Percentiles rank a stretch among this genome's conserved stretches.
These are phyloP conservation scores for Candida schatavii DNA, from an alignment of 805 yeast species.

Conservation along the genomic window DNA sequence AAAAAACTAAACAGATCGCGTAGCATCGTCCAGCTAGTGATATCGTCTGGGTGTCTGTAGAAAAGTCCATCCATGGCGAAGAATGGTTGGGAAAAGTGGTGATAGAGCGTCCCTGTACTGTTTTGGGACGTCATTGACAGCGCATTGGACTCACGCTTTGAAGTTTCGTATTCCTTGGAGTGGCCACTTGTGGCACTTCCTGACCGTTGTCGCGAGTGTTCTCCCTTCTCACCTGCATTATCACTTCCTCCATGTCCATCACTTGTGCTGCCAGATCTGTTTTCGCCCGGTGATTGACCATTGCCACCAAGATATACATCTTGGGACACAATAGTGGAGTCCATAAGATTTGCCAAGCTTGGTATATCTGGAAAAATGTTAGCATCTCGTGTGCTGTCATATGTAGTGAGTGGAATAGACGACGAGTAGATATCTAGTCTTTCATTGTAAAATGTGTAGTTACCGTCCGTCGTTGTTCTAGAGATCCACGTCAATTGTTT, in stretches of 20 bases:
- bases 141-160: slow-evolving; percentile 38
- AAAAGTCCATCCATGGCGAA: slow-evolving; percentile 44
- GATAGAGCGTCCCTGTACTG: slow-evolving; percentile 29
- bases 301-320: neutral
- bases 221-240: neutral
- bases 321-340: slow-evolving; percentile 14
- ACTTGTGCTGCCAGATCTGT: neutral
- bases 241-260: neutral
- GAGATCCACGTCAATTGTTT: slow-evolving; percentile 54
- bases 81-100: slow-evolving; percentile 41
- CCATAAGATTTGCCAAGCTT: slow-evolving; percentile 18
- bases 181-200: neutral
- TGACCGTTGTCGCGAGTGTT: neutral
- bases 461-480: slow-evolving; percentile 51
- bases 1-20: slow-evolving; percentile 46
- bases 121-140: slow-evolving; percentile 26
- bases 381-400: slow-evolving; percentile 14
- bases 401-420: slow-evolving; percentile 50
- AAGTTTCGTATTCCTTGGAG: slow-evolving; percentile 21
- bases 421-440: slow-evolving; percentile 58
- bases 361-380: slow-evolving; percentile 26
- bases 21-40: slow-evolving; percentile 58
- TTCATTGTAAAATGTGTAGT: slow-evolving; percentile 57
- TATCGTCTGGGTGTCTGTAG: slow-evolving; percentile 58
- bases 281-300: neutral